Evolutionary conservation across 1,284 basidiomycete species (phyloP), one percentile per base, ranked within the genome.

Genomic region (Microbotryum lychnidis-dioicae): DNA sequence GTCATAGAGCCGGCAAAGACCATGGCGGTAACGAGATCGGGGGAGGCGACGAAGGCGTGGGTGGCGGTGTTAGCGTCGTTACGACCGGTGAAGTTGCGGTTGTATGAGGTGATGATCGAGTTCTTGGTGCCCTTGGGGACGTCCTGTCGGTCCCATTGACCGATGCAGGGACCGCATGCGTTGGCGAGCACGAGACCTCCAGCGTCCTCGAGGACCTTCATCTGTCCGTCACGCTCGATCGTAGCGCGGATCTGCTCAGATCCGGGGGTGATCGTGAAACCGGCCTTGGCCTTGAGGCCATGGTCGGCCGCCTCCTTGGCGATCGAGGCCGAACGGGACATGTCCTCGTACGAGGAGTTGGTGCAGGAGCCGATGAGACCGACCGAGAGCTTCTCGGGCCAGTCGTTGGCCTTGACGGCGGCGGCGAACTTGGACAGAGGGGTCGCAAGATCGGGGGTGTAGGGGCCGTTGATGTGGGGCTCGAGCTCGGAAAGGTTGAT

Each of bases 321-420:
- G 74, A 98, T 97, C 58, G 88, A 87, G 54, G 92, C 92, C 50
- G 93, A 89, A 74, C 96, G 91, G 54, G 90, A 89, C 94, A 98
- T 97, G 80, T 99, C 96, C 80, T 98, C 96, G 77, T 99, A 99
- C 33, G 96, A 98, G 56, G 94, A 98, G 85, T 99, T 98, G 77
- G 96, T 98, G 87, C 94, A 99, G 56, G 96, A 98, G 63, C 96
- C 94, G 75, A 98, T 98, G 63, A 98, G 85, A 66, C 85, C 90
- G 73, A 97, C 96, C 81, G 91, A 93, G 80, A 99, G 86, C 77
- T 98, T 94, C 66, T 85, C 80, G 54, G 94, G 94, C 94, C 96
- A 98, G 77, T 83, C 82, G 81, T 97, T 96, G 81, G 91, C 87
- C 84, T 91, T 91, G 72, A 91, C 91, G 72, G 85, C 91, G 58